Evolutionary conservation across 2,329 filamentous ascomycete species (phyloP).

Genomic region (Dactylellina parvicollis): DNA sequence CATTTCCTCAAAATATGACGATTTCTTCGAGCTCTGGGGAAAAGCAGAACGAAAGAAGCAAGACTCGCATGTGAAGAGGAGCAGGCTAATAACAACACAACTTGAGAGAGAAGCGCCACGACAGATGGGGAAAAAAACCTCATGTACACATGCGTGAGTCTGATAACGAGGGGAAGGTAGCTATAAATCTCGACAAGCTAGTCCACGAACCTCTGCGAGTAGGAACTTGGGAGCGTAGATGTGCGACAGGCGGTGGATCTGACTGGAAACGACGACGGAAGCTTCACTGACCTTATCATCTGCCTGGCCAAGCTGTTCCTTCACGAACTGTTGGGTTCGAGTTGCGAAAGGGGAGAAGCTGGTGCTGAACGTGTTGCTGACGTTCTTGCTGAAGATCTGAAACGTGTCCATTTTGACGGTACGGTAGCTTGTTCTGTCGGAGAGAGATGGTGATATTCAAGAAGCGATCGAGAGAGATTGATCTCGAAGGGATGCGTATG

Average conservation of each 20-base stretch:
- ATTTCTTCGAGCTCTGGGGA: conserved; percentile 1
- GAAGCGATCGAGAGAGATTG: conserved; percentile 8
- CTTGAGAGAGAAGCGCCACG: neutral
- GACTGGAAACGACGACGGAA: conserved; percentile 36
- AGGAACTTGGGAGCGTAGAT: conserved; percentile 51
- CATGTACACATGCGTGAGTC: neutral
- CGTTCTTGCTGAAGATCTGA: conserved; percentile 75
- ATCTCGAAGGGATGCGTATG: conserved; percentile 5
- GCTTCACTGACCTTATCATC: conserved; percentile 79
- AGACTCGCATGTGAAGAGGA: conserved; percentile 22
- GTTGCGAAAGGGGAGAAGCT: conserved; percentile 88
- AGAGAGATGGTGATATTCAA: neutral
- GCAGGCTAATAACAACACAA: conserved; percentile 24
- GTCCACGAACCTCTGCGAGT: conserved; percentile 51
- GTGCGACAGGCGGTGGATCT: conserved; percentile 44
- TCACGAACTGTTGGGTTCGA: conserved; percentile 95
- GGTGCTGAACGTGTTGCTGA: conserved; percentile 63
- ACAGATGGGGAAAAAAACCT: neutral
- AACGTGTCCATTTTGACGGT: conserved; percentile 72
- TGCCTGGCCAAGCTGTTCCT: conserved; percentile 93
- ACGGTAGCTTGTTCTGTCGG: conserved; percentile 8
- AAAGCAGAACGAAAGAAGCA: conserved; percentile 16
- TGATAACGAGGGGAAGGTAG: neutral
- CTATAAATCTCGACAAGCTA: conserved; percentile 15
- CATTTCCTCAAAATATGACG: conserved; percentile 21